Percentiles rank a stretch among this genome's conserved stretches.
Evolutionary conservation across 768 basidiomycete genomes (phyloP).

Genomic region (Suillus hirtellus): DNA sequence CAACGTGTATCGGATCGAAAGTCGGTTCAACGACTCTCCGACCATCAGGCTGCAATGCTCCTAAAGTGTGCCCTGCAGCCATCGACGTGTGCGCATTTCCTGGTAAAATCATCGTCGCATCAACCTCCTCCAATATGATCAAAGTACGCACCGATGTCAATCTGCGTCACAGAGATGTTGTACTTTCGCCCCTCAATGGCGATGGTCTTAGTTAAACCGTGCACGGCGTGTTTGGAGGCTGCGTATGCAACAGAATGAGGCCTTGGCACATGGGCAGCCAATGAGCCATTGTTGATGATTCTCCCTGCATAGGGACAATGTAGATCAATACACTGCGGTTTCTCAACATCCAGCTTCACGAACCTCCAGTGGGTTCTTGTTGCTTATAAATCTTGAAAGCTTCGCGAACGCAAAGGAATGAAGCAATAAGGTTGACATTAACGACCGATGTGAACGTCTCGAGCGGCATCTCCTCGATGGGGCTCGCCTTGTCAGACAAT

Average conservation of each 20-base stretch:
- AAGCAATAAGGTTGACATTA: slow-evolving; percentile 69
- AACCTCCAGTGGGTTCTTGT: slow-evolving; percentile 73
- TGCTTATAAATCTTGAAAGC: slow-evolving; percentile 73
- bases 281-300: slow-evolving; percentile 87
- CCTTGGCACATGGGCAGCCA: slow-evolving; percentile 71
- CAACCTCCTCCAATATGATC: neutral
- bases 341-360: slow-evolving; percentile 10
- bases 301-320: slow-evolving; percentile 43
- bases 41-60: slow-evolving; percentile 73
- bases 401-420: slow-evolving; percentile 77
- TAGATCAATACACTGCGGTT: slow-evolving; percentile 4
- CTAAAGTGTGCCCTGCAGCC: slow-evolving; percentile 45
- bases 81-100: slow-evolving; percentile 74
- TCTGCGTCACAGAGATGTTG: slow-evolving; percentile 76
- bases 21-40: slow-evolving; percentile 53
- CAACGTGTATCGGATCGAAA: slow-evolving; percentile 75
- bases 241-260: slow-evolving; percentile 67
- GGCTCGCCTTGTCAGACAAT: slow-evolving; percentile 44
- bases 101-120: slow-evolving; percentile 23
- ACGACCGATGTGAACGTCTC: slow-evolving; percentile 64
- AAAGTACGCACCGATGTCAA: slow-evolving; percentile 68
- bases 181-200: slow-evolving; percentile 74
- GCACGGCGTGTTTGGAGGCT: slow-evolving; percentile 77
- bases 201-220: slow-evolving; percentile 74
- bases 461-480: slow-evolving; percentile 62